Evolutionary conservation across 2,329 filamentous ascomycete species (phyloP).

Genomic region (Allantophomopsis lycopodina): DNA sequence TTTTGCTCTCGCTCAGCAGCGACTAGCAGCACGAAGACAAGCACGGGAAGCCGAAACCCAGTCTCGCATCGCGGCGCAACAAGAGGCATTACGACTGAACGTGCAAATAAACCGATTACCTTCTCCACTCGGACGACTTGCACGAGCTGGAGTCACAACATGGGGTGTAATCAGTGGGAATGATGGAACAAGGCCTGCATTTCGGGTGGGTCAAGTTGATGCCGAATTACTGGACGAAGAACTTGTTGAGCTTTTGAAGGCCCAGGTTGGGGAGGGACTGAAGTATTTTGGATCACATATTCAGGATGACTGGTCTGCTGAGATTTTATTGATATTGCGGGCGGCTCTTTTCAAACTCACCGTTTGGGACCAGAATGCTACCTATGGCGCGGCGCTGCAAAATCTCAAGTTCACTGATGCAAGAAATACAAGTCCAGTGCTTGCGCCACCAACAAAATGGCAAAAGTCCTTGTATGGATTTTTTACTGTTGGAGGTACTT

Average conservation of each 20-base stretch:
- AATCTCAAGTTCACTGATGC: conserved; percentile 86
- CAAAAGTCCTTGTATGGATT: conserved; percentile 80
- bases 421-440: conserved; percentile 44
- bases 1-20: conserved; percentile 82
- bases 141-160: conserved; percentile 29
- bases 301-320: conserved; percentile 74
- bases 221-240: conserved; percentile 92
- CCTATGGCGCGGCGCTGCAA: conserved; percentile 85
- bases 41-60: conserved; percentile 56
- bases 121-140: conserved; percentile 46
- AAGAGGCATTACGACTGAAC: conserved; percentile 37
- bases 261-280: conserved; percentile 74
- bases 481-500: conserved; percentile 74
- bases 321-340: conserved; percentile 68
- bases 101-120: conserved; percentile 42
- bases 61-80: conserved; percentile 34
- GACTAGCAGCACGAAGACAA: conserved; percentile 68
- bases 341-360: conserved; percentile 84
- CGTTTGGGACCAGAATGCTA: conserved; percentile 93
- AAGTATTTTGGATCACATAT: conserved; percentile 74
- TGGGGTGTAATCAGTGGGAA: conserved; percentile 64
- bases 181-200: conserved; percentile 71
- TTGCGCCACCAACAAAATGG: conserved; percentile 58
- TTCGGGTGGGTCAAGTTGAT: conserved; percentile 91
- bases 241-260: conserved; percentile 70